phyloP scores from a whole-genome alignment of 805 yeast species.

The Starmera quercuum region DNA sequence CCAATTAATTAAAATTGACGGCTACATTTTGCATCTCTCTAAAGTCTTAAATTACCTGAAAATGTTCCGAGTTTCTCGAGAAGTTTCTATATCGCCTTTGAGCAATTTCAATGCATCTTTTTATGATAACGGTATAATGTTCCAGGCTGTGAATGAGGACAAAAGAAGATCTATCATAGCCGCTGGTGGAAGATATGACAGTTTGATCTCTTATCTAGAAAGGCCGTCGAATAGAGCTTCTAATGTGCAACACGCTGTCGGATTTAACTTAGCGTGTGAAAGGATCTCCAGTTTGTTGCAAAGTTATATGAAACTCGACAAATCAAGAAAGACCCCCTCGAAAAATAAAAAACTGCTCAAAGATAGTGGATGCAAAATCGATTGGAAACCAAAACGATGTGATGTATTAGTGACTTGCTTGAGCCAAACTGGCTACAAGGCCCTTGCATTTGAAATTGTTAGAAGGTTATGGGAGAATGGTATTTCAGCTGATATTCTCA shows the following conservation, averaged over 20 bases:
- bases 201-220: slow-evolving; percentile 57
- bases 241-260: slow-evolving; percentile 59
- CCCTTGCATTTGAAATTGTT: slow-evolving; percentile 57
- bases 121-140: slow-evolving; percentile 79
- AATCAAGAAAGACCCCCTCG: slow-evolving; percentile 16
- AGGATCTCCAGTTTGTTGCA: slow-evolving; percentile 46
- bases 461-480: slow-evolving; percentile 65
- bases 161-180: slow-evolving; percentile 47
- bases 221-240: slow-evolving; percentile 37
- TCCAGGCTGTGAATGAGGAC: slow-evolving; percentile 73
- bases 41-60: slow-evolving; percentile 48
- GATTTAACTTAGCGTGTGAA: slow-evolving; percentile 78
- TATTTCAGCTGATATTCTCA: slow-evolving; percentile 70
- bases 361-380: slow-evolving; percentile 25
- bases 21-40: slow-evolving; percentile 51
- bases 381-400: slow-evolving; percentile 59
- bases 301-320: slow-evolving; percentile 32
- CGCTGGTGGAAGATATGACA: slow-evolving; percentile 93
- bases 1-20: slow-evolving; percentile 49
- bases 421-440: slow-evolving; percentile 45
- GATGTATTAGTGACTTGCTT: slow-evolving; percentile 75
- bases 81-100: slow-evolving; percentile 67
- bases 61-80: slow-evolving; percentile 50
- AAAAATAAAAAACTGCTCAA: slow-evolving; percentile 26
- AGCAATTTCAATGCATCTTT: slow-evolving; percentile 77